Evolutionary conservation across 331 rosid genomes (phyloP).

Genomic region (Spiraea crenata): DNA sequence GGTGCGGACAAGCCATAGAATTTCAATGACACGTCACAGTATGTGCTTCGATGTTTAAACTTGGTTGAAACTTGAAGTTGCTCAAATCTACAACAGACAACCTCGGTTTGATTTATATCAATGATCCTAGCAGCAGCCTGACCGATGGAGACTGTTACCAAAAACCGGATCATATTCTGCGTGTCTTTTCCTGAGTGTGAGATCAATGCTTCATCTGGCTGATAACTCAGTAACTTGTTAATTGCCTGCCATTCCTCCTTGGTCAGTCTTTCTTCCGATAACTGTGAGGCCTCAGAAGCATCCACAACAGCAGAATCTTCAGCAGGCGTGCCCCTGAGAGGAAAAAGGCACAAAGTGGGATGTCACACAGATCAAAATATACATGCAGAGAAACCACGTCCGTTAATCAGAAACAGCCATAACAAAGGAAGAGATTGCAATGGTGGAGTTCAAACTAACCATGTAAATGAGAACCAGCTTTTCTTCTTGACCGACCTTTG

Average conservation of each 20-base stretch:
- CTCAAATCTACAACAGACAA: constrained; percentile 87
- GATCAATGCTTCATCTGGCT: constrained; percentile 67
- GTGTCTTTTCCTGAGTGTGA: constrained; percentile 54
- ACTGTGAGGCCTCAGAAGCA: constrained; percentile 51
- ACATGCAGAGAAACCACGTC: constrained; percentile 4
- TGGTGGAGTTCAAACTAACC: constrained; percentile 45
- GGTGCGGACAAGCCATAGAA: constrained; percentile 88
- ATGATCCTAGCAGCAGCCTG: constrained; percentile 91
- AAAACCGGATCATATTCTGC: constrained; percentile 71
- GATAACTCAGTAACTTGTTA: constrained; percentile 77
- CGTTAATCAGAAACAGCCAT: background rate
- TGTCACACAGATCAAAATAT: constrained; percentile 3
- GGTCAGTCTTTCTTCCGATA: constrained; percentile 64
- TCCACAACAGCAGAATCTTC: constrained; percentile 50
- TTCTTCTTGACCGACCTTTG: constrained; percentile 60
- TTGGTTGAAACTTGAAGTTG: constrained; percentile 84
- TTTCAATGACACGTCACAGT: constrained; percentile 75
- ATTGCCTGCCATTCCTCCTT: constrained; percentile 97
- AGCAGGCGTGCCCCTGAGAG: constrained; percentile 53
- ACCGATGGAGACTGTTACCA: constrained; percentile 72
- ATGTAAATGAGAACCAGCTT: constrained; percentile 85
- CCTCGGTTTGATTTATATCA: constrained; percentile 67
- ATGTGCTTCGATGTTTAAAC: constrained; percentile 76
- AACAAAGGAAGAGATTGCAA: constrained; percentile 1
- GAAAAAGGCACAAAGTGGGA: constrained; percentile 15